These are phyloP conservation scores for Aspergillus novofumigatus DNA, from an alignment of 2,329 filamentous ascomycete species.

Conservation along the genomic window DNA sequence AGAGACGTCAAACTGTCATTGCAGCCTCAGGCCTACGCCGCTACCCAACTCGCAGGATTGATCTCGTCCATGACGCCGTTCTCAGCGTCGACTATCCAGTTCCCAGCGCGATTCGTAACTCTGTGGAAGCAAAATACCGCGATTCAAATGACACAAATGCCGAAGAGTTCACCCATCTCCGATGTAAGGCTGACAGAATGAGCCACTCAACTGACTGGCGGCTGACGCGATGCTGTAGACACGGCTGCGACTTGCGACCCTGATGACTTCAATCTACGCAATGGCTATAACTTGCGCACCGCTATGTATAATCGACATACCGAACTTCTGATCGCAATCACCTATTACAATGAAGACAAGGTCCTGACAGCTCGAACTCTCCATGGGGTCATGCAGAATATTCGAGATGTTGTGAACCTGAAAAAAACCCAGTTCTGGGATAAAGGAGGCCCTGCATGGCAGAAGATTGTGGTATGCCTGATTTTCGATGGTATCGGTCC, in stretches of 20 bases:
- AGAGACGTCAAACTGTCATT: conserved; percentile 67
- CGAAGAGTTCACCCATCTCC: conserved; percentile 97
- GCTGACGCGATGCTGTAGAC: conserved; percentile 46
- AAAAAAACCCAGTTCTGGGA: conserved; percentile 99
- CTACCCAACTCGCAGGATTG: conserved; percentile 93
- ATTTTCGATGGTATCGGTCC: conserved; percentile 98
- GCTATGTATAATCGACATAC: conserved; percentile 99
- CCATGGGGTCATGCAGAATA: conserved; percentile 98
- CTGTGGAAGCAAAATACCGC: conserved; percentile 87
- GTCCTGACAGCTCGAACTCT: conserved; percentile 83
- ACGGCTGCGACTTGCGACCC: conserved; percentile 98
- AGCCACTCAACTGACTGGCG: not conserved
- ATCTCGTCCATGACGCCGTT: conserved; percentile 94
- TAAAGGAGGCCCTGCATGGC: conserved; percentile 97
- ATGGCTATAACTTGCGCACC: conserved; percentile 95
- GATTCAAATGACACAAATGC: conserved; percentile 80
- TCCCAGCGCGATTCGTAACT: conserved; percentile 41
- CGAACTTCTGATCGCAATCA: conserved; percentile 93
- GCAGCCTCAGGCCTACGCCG: conserved; percentile 61
- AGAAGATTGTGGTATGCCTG: conserved; percentile 96
- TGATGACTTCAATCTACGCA: conserved; percentile 97
- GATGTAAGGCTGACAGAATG: conserved; percentile 52
- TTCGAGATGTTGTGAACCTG: conserved; percentile 95
- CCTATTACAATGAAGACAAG: conserved; percentile 99
- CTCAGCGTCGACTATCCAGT: conserved; percentile 97